phyloP scores from a whole-genome alignment of 148 eudicot species.

The Heliamphora exappendiculata region DNA sequence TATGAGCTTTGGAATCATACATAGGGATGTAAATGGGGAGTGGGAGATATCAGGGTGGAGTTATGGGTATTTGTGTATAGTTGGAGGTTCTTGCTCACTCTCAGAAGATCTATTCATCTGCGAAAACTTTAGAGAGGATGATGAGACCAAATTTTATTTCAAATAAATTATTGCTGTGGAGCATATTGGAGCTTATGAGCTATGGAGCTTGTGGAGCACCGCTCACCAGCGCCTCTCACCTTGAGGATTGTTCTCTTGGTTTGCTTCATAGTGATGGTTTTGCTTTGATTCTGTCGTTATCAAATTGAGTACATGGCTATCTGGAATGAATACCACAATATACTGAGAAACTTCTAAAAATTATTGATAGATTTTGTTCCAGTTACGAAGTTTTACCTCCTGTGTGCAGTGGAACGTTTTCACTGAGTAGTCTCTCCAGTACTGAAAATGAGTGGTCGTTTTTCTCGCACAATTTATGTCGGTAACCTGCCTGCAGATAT shows the following conservation, averaged over 20 bases:
- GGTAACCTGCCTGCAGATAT: slow-evolving; percentile 94
- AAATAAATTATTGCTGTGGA: slow-evolving; percentile 70
- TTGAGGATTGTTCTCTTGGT: slow-evolving; percentile 93
- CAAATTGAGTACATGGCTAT: slow-evolving; percentile 23
- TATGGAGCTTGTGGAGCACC: slow-evolving; percentile 87
- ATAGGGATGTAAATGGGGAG: slow-evolving; percentile 83
- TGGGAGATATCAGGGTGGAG: slow-evolving; percentile 76
- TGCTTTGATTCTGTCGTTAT: slow-evolving; percentile 31
- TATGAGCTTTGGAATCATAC: slow-evolving; percentile 95
- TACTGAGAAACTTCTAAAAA: not conserved
- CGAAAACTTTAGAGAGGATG: slow-evolving; percentile 55
- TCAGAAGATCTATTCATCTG: slow-evolving; percentile 60
- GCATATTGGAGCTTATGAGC: slow-evolving; percentile 78
- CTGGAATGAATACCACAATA: slow-evolving; percentile 14
- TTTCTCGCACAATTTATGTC: slow-evolving; percentile 87
- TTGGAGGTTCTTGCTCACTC: slow-evolving; percentile 64
- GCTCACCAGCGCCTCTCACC: slow-evolving; percentile 85
- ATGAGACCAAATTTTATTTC: slow-evolving; percentile 55
- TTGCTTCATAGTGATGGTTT: slow-evolving; percentile 65
- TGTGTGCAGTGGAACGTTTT: slow-evolving; percentile 34
- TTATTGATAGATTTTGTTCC: not conserved
- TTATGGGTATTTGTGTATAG: slow-evolving; percentile 49
- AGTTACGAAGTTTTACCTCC: slow-evolving; percentile 3
- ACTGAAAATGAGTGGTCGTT: slow-evolving; percentile 77
- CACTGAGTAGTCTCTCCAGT: slow-evolving; percentile 1